phyloP scores from a whole-genome alignment of 768 basidiomycete genomes.

The Leccinellum albellum region DNA sequence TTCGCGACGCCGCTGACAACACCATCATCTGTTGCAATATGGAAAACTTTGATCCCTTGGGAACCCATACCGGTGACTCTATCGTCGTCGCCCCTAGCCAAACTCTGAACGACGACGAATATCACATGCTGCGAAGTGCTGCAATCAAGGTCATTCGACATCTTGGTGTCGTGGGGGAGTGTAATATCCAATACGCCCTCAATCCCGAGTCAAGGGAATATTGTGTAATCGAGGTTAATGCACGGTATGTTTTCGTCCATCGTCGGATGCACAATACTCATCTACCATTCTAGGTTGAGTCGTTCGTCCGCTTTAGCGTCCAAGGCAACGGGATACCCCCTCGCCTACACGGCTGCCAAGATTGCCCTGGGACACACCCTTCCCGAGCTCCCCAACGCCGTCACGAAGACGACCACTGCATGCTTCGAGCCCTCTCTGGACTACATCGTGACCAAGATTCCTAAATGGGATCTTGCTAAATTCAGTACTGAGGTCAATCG shows the following conservation, averaged over 20 bases:
- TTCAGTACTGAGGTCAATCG: conserved; percentile 93
- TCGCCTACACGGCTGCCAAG: conserved; percentile 98
- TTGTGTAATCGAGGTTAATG: conserved; percentile 97
- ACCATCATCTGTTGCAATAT: conserved; percentile 99
- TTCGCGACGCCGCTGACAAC: conserved; percentile 97
- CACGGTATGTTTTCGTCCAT: conserved; percentile 47
- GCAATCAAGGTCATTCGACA: conserved; percentile 95
- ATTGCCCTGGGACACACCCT: conserved; percentile 97
- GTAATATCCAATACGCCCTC: conserved; percentile 97
- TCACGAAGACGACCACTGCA: conserved; percentile 98
- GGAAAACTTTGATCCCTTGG: conserved; percentile 99
- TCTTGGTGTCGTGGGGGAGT: conserved; percentile 89
- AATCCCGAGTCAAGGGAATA: conserved; percentile 92
- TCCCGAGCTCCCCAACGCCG: conserved; percentile 96
- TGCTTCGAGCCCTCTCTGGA: conserved; percentile 99
- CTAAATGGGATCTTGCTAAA: conserved; percentile 99
- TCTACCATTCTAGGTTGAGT: conserved; percentile 46
- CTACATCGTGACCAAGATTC: conserved; percentile 99
- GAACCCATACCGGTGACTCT: conserved; percentile 98
- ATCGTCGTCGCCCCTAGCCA: conserved; percentile 99
- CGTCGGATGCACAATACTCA: background rate
- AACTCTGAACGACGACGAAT: conserved; percentile 95
- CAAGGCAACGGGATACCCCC: conserved; percentile 97
- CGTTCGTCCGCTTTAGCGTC: conserved; percentile 95
- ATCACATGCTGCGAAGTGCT: conserved; percentile 97